Evolutionary conservation across 148 eudicot species (phyloP), one percentile per base, ranked within the genome.

Genomic region (Vaccinium macrocarpon): DNA sequence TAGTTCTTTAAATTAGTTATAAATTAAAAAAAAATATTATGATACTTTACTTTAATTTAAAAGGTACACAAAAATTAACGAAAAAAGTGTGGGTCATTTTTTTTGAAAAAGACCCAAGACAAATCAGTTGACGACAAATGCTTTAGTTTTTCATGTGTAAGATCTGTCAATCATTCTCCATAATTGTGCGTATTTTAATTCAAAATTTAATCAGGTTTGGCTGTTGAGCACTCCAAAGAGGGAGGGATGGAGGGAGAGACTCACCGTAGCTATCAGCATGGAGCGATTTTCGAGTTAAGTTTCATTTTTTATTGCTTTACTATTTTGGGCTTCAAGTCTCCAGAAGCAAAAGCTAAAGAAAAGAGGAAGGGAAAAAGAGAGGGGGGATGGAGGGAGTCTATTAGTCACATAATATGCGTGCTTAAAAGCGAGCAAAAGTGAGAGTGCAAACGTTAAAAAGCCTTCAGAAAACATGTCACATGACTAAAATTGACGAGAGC

Each of bases 151-250:
- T 66, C 6, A 66, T 27, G 35, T 66, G 29, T 11, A 64, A 64
- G 71, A 7, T 71, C 8, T 74, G 46, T 79, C 74, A 4, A 12
- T 2, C 73, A 73, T 80, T 48, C 79, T 78, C 78, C 32, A 61
- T 61, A 64, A 81, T 81, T 66, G 18, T 81, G 83, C 23, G 49
- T 64, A 66, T 11, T 83, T 83, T 83, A 51, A 38, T 29, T 10
- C 4, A 15, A 50, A 57, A 38, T 84, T 62, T 18, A 85, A 76
- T 8, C 27, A 78, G n/a, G 82, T 76, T 66, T 78, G 82, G 68
- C 49, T 82, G 56, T 66, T 78, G 82, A 70, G 27, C 85, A 76
- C 72, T 83, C 56, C 6, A 42, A 23, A 23, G 46, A 14, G 42
- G 10, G 70, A 51, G 68, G 10, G 70, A 51, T 25, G 21, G 75